A percentile compares a stretch with the other conserved stretches of the same genome.
Conservation (phyloP, 2,329 filamentous ascomycete genomes). For the Teratosphaeria epicoccoides region DNA sequence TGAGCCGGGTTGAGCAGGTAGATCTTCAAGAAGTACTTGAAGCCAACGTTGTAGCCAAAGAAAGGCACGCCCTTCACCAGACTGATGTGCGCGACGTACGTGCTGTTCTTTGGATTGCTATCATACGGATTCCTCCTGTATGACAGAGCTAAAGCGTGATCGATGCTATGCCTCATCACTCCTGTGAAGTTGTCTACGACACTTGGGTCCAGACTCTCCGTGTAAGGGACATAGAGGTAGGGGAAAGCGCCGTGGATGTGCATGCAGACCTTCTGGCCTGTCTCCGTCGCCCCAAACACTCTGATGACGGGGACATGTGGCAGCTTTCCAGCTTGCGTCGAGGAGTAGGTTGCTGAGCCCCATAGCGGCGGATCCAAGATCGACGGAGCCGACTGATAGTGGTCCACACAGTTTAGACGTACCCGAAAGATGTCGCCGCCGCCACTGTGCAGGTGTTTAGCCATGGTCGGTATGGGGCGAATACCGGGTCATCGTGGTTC, state of each 20-base stretch:
- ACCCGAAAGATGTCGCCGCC: slow-evolving; percentile 56
- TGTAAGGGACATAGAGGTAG: slow-evolving; percentile 64
- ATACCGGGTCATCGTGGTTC: slow-evolving; percentile 16
- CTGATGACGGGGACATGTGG: slow-evolving; percentile 77
- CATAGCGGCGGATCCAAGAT: slow-evolving; percentile 66
- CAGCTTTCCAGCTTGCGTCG: slow-evolving; percentile 47
- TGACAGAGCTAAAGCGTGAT: slow-evolving; percentile 76
- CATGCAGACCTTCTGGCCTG: slow-evolving; percentile 89
- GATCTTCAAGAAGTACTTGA: slow-evolving; percentile 83
- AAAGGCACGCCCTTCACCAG: slow-evolving; percentile 90
- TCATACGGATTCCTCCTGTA: slow-evolving; percentile 68
- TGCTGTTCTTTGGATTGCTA: slow-evolving; percentile 43
- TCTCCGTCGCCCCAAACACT: slow-evolving; percentile 85
- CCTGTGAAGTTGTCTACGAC: slow-evolving; percentile 66
- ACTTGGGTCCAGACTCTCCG: slow-evolving; percentile 15
- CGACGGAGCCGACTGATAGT: slow-evolving; percentile 74
- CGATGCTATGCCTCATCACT: slow-evolving; percentile 73
- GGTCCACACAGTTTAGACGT: slow-evolving; percentile 89
- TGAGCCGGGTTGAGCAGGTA: slow-evolving; percentile 82
- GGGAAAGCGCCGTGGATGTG: slow-evolving; percentile 94
- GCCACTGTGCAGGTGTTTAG: slow-evolving; percentile 8
- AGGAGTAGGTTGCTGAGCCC: slow-evolving; percentile 43
- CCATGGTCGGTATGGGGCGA: slow-evolving; percentile 19
- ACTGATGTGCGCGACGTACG: slow-evolving; percentile 81
- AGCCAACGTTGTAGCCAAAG: slow-evolving; percentile 91